Evolutionary conservation across 2,329 filamentous ascomycete genomes (phyloP), one percentile per base, ranked within the genome.

Genomic region (Metarhizium sp.): DNA sequence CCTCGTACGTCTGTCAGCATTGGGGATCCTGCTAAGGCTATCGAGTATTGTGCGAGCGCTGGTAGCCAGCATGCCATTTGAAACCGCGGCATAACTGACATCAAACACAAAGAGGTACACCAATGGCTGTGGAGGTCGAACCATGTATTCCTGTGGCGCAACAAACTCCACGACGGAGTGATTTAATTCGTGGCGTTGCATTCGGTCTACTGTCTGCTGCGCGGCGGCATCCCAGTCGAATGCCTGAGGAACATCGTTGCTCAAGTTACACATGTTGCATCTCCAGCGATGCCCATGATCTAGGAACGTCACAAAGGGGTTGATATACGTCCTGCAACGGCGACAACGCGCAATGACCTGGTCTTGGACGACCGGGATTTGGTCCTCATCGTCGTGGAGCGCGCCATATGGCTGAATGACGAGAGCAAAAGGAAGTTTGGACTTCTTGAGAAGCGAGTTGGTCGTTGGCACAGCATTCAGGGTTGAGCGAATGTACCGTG

Each of bases 201-300:
- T 95, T 67, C 94, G 80, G 69, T 99, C 92, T 52, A 95, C 86
- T 53, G 85, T 88, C 76, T 95, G 92, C 72, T 97, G 92, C 54
- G 91, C 80, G 48, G 90, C 87, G 38, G 90, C 86, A 72, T 99
- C 94, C 94, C 94, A 99, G 70, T 99, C 94, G 62, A 99, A 99
- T 42, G 92, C 92, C 73, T 99, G 94, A n/a, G 94, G 94, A 43
- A 97, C 92, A 64, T 99, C 94, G 69, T 99, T 99, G 63, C 92
- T 96, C 61, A 99, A 78, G 72, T 96, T 97, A 73, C 94, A 99
- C 92, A 99, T 96, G 75, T 99, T 99, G 77, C 94, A 99, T 67
- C 92, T 87, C 94, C 94, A 99, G 67, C 94, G 84, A 74, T 99
- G 94, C 50, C 94, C 94, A 67, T 97, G 90, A 65, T 99, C 94